Evolutionary conservation across 1,284 basidiomycete genomes (phyloP).

Genomic region (Melampsora occidentalis): DNA sequence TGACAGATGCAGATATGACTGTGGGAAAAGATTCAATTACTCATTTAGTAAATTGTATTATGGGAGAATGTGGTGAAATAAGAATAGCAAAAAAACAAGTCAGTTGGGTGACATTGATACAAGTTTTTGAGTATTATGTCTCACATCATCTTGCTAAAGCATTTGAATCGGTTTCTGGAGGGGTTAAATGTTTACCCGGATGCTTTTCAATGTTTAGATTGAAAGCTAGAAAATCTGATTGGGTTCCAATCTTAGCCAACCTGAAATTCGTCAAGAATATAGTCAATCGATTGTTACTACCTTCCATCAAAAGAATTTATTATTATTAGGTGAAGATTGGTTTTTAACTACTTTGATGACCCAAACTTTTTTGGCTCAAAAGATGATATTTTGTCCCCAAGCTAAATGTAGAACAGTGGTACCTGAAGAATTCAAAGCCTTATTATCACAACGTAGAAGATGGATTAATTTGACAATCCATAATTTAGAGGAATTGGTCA

Average conservation of each 20-base stretch:
- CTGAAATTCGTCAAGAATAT: constrained; percentile 96
- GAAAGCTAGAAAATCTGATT: constrained; percentile 94
- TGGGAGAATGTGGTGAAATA: constrained; percentile 98
- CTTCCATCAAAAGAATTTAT: constrained; percentile 94
- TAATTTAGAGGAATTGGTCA: constrained; percentile 97
- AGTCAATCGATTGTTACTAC: constrained; percentile 89
- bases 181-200: constrained; percentile 96
- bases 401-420: constrained; percentile 92
- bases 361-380: constrained; percentile 86
- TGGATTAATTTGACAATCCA: constrained; percentile 99
- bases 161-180: constrained; percentile 98
- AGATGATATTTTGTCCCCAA: constrained; percentile 99
- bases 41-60: constrained; percentile 91
- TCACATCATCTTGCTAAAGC: constrained; percentile 97
- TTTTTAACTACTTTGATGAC: constrained; percentile 93
- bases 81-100: constrained; percentile 96
- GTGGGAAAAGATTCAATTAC: constrained; percentile 81
- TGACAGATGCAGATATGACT: constrained; percentile 99
- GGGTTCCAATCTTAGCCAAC: constrained; percentile 97
- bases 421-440: constrained; percentile 86
- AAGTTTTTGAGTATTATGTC: constrained; percentile 87
- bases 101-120: constrained; percentile 97
- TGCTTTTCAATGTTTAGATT: constrained; percentile 99
- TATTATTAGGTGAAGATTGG: constrained; percentile 95
- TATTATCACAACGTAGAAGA: constrained; percentile 92